Evolutionary conservation across 192 early-diverging fungal genomes (phyloP), one percentile per base, ranked within the genome.

Genomic region (Backusella tuberculispora): DNA sequence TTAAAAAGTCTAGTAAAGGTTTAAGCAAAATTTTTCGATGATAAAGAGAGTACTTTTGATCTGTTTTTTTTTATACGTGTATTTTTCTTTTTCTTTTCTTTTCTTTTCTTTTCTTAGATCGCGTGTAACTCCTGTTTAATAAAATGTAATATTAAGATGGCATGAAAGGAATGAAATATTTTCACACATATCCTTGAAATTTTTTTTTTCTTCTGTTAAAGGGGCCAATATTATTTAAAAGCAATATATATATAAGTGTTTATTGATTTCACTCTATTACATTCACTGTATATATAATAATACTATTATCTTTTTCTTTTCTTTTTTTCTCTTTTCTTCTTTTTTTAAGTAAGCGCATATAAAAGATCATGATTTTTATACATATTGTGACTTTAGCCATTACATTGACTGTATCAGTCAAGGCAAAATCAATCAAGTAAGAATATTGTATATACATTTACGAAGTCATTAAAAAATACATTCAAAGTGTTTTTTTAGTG

Each of bases 81-180:
- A 50, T 19, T n/a, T 5, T 50, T 8, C 15, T 53, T 53, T 53
- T 9, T 53, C 19, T 50, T n/a, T 50, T 50, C n/a, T 53, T 53
- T 13, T 53, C 7, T 53, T 21, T 53, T 19, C 8, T 8, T 53
- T 5, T 53, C 21, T 7, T 53, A 53, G 17, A 53, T 17, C 50
- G n/a, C 19, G 4, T 53, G 50, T 53, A 53, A 10, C 50, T 53
- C 50, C 50, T 53, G 50, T 53, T 53, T 53, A 53, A 53, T 53
- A 53, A 53, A 53, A 53, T 53, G 50, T 53, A 53, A 53, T 53
- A 53, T 34, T 1, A 34, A 53, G 6, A 43, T 5, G 10, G 6
- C 24, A 56, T 24, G 53, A 56, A 56, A 24, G 53, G 53, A 56
- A 56, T 56, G 53, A 21, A 56, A 56, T 56, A 56, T 56, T 24